Evolutionary conservation across 441 rosid species (phyloP).

Genomic region (Arabidopsis lyrata): DNA sequence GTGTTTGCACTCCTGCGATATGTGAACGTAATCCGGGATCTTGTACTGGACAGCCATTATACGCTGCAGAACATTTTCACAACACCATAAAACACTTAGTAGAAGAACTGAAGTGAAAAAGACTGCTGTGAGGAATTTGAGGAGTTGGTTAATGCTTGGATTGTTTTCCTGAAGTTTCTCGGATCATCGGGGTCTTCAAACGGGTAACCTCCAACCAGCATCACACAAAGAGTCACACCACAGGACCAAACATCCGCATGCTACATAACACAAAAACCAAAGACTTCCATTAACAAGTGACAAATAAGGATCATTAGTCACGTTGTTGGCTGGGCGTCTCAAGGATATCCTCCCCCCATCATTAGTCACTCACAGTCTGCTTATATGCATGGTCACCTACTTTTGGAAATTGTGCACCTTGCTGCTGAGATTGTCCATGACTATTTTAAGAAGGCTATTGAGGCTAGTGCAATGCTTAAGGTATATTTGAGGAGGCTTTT

Average conservation of each 20-base stretch:
- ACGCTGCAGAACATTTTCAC: conserved; percentile 53
- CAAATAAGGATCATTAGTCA: too few relatives aligned
- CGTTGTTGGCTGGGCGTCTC: too few relatives aligned
- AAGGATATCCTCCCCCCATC: too few relatives aligned
- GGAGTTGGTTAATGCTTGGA: conserved; percentile 60
- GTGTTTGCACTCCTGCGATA: conserved; percentile 88
- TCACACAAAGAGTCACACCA: conserved; percentile 95
- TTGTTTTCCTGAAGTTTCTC: conserved; percentile 90
- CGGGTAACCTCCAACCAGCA: conserved; percentile 97
- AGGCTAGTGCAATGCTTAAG: too few relatives aligned
- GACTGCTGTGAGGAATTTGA: background rate
- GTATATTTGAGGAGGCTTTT: too few relatives aligned
- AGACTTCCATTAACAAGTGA: conserved; percentile 39
- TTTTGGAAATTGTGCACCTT: too few relatives aligned
- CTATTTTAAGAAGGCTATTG: too few relatives aligned
- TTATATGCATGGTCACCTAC: too few relatives aligned
- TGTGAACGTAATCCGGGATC: conserved; percentile 88
- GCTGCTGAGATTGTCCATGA: too few relatives aligned
- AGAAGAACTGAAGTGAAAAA: background rate
- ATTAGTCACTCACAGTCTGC: too few relatives aligned
- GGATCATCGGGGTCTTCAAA: conserved; percentile 96
- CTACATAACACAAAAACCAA: conserved; percentile 48
- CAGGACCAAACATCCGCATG: conserved; percentile 99
- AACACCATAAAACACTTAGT: background rate
- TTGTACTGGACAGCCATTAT: conserved; percentile 91